These are phyloP conservation scores for Epichloe gansuensis DNA, from an alignment of 2,329 filamentous ascomycete genomes.

Conservation along the genomic window DNA sequence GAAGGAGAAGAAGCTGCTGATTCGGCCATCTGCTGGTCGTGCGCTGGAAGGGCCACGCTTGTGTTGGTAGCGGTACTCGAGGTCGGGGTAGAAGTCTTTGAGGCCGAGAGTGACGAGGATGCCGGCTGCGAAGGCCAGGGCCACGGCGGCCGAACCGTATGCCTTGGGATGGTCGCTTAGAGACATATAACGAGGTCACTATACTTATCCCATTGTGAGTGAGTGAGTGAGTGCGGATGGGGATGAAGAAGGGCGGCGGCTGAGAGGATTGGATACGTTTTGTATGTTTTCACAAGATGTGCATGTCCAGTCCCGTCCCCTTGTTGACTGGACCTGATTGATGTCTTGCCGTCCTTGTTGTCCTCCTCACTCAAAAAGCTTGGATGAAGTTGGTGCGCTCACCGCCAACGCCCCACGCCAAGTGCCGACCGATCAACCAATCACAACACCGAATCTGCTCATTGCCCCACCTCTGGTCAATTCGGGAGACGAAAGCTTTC, in stretches of 20 bases:
- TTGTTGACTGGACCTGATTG: background rate
- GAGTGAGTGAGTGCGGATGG: too few species aligned
- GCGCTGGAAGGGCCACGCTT: slow-evolving; percentile 15
- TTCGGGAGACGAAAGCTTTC: background rate
- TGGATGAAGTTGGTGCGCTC: too few species aligned
- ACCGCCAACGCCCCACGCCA: too few species aligned
- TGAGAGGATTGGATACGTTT: too few species aligned
- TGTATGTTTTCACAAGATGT: too few species aligned
- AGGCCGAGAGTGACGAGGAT: slow-evolving; percentile 62
- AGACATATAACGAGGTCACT: slow-evolving; percentile 36
- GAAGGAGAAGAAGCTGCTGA: slow-evolving; percentile 34
- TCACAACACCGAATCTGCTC: background rate
- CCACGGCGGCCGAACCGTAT: slow-evolving; percentile 52
- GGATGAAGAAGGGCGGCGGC: too few species aligned
- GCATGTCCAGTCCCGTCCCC: background rate
- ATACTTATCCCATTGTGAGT: background rate
- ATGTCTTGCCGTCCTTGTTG: too few species aligned
- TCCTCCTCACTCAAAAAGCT: too few species aligned
- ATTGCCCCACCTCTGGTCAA: background rate
- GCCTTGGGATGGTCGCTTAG: slow-evolving; percentile 47
- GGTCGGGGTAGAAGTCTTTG: slow-evolving; percentile 67
- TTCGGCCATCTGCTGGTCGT: slow-evolving; percentile 12
- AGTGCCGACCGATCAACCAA: background rate
- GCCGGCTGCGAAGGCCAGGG: slow-evolving; percentile 64
- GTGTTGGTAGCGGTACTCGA: slow-evolving; percentile 51